Evolutionary conservation across 306 rosid genomes (phyloP).

Genomic region (Malus asiatica): DNA sequence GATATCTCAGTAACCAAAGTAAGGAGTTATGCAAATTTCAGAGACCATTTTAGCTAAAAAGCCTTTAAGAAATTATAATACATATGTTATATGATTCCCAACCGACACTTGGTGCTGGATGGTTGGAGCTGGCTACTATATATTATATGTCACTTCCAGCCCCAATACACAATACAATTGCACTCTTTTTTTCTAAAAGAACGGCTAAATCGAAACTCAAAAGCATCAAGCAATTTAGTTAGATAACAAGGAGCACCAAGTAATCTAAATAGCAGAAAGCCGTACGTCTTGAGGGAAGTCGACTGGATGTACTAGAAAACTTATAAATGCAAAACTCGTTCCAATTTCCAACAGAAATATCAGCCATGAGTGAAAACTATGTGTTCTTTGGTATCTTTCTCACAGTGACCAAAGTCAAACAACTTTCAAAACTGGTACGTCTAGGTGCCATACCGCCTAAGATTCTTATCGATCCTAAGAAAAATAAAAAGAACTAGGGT

Average conservation of each 20-base stretch:
- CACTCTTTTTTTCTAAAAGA: neutral
- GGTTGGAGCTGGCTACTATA: neutral
- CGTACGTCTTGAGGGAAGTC: no score
- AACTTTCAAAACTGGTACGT: neutral
- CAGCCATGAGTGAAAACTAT: neutral
- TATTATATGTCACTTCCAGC: neutral
- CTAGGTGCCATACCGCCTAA: neutral
- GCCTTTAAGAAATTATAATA: neutral
- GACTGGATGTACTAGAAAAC: neutral
- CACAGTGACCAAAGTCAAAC: neutral
- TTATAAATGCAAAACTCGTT: neutral
- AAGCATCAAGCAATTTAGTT: slow-evolving; percentile 9
- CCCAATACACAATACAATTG: no score
- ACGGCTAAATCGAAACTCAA: neutral
- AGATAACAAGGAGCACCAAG: neutral
- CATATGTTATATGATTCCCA: neutral
- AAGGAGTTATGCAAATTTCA: no score
- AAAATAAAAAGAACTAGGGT: no score
- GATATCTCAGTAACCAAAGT: no score
- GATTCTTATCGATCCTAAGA: neutral
- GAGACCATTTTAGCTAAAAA: no score
- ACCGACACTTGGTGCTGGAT: neutral
- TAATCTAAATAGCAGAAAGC: neutral
- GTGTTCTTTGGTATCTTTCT: neutral
- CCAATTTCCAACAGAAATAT: neutral